Conservation (phyloP, 192 early-diverging fungal species). For the Dispira simplex region DNA sequence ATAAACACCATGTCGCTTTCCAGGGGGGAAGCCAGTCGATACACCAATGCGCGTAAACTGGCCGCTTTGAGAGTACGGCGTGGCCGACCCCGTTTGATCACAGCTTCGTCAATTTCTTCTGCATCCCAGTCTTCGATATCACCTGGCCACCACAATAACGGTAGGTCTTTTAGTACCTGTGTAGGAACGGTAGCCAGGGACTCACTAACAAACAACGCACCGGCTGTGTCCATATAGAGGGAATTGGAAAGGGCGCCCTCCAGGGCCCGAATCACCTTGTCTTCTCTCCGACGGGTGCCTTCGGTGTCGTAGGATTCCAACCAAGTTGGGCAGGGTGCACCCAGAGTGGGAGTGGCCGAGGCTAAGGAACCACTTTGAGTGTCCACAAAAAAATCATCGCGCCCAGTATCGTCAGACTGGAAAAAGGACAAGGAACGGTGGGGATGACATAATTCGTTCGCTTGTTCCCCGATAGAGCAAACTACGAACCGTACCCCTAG, state of each 20-base stretch:
- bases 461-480: neutral
- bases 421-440: neutral
- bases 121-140: conserved; percentile 4
- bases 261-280: neutral
- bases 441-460: neutral
- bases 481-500: neutral
- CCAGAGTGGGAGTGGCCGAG: neutral
- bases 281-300: neutral
- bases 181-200: too few relatives aligned
- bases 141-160: conserved; percentile 6
- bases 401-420: neutral
- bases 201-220: neutral
- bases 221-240: neutral
- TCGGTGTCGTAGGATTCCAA: neutral
- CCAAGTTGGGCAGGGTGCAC: neutral
- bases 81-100: neutral
- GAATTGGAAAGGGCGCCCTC: neutral
- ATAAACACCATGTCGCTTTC: conserved; percentile 41
- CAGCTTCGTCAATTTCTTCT: neutral
- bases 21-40: conserved; percentile 29
- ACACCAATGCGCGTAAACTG: conserved; percentile 25
- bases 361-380: neutral
- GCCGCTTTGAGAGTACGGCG: conserved; percentile 9
- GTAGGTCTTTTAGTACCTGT: neutral
- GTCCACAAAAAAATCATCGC: neutral